Evolutionary conservation across 2,329 filamentous ascomycete genomes (phyloP).

Genomic region (Endoconidiophora laricicola): DNA sequence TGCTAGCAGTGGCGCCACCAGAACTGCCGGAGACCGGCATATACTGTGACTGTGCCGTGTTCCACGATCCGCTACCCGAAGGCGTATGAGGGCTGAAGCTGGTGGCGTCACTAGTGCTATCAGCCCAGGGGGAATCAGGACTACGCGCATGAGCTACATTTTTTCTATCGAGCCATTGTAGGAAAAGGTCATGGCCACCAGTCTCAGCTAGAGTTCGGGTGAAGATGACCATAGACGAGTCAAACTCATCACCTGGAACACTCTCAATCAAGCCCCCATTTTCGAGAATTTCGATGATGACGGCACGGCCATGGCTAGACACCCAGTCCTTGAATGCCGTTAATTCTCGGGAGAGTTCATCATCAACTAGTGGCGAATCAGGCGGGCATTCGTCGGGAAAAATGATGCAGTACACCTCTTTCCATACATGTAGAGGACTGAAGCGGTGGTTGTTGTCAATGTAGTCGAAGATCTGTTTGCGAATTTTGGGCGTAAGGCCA

Average conservation of each 20-base stretch:
- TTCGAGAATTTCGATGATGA: not conserved
- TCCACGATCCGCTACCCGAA: not conserved
- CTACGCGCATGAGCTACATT: not conserved
- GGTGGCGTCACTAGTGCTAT: not conserved
- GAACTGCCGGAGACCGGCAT: too few relatives aligned
- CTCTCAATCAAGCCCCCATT: not conserved
- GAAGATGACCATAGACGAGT: not conserved
- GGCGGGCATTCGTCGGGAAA: not conserved
- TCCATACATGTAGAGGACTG: not conserved
- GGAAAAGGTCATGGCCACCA: not conserved
- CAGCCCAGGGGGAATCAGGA: not conserved
- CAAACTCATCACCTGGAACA: not conserved
- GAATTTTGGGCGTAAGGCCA: not conserved
- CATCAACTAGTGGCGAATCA: not conserved
- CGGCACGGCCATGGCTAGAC: not conserved
- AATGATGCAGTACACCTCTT: conserved; percentile 6
- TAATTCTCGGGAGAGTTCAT: conserved; percentile 1
- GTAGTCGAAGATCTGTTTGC: conserved; percentile 2
- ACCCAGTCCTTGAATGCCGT: conserved; percentile 5
- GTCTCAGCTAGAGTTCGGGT: conserved; percentile 3
- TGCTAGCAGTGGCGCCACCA: not conserved
- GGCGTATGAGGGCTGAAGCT: conserved; percentile 10
- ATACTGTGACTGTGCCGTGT: too few relatives aligned
- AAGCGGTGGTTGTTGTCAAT: not conserved
- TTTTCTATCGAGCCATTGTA: not conserved